Percentiles rank a stretch among this genome's conserved stretches.
Evolutionary conservation across 2,329 filamentous ascomycete genomes (phyloP).

Genomic region (Fonsecaea erecta): DNA sequence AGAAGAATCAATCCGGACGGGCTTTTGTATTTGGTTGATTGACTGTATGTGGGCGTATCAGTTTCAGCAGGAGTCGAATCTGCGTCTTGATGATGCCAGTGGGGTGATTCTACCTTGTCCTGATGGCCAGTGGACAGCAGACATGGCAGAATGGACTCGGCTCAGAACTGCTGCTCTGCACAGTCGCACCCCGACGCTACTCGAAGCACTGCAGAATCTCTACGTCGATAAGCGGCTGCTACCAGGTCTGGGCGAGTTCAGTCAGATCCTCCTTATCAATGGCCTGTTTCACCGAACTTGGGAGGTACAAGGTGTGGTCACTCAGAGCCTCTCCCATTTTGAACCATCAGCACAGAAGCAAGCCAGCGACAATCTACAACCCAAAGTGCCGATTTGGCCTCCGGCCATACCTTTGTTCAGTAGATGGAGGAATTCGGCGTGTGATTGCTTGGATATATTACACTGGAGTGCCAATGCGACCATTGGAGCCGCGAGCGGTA

Average conservation of each 20-base stretch:
- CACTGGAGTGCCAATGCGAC: slow-evolving; percentile 63
- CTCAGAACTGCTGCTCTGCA: too few relatives aligned
- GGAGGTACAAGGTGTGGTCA: too few relatives aligned
- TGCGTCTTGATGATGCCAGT: slow-evolving; percentile 48
- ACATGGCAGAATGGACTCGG: slow-evolving; percentile 38
- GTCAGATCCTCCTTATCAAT: too few relatives aligned
- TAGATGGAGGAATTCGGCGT: slow-evolving; percentile 50
- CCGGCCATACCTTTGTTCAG: slow-evolving; percentile 49
- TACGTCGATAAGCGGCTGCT: too few relatives aligned
- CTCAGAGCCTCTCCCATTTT: too few relatives aligned
- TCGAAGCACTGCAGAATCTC: too few relatives aligned
- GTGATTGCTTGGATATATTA: slow-evolving; percentile 57
- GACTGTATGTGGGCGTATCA: slow-evolving; percentile 50
- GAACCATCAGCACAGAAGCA: too few relatives aligned
- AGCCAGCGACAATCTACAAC: too few relatives aligned
- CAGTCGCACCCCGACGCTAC: too few relatives aligned
- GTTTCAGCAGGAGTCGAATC: slow-evolving; percentile 43
- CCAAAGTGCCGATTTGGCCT: too few relatives aligned
- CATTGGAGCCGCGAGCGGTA: slow-evolving; percentile 53
- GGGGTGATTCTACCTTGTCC: slow-evolving; percentile 45
- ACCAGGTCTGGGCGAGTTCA: too few relatives aligned
- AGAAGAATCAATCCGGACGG: slow-evolving; percentile 46
- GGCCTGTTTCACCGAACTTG: too few relatives aligned
- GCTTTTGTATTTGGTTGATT: slow-evolving; percentile 51
- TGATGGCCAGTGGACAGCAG: slow-evolving; percentile 49